Percentiles rank a stretch among this genome's conserved stretches.
Evolutionary conservation across 768 basidiomycete genomes (phyloP).

Genomic region (Mycena floridula): DNA sequence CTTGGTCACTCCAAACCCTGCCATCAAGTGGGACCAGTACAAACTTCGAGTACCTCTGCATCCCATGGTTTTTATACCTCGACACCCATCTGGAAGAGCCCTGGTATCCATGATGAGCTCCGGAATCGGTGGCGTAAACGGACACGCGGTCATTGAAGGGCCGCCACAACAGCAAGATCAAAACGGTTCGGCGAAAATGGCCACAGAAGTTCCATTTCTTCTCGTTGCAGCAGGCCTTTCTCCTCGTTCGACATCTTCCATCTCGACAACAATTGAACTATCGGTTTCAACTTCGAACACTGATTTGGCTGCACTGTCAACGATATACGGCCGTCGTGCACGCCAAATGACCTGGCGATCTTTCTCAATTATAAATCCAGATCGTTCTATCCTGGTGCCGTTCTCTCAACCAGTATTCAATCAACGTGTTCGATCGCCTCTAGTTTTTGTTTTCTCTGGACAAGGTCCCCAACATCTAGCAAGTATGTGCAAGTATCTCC

Average conservation of each 20-base stretch:
- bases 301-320: slow-evolving; percentile 5
- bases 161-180: slow-evolving; percentile 15
- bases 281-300: neutral
- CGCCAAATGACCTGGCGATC: slow-evolving; percentile 27
- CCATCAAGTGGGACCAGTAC: slow-evolving; percentile 33
- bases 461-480: slow-evolving; percentile 33
- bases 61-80: slow-evolving; percentile 17
- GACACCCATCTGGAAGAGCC: slow-evolving; percentile 14
- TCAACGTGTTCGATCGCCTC: slow-evolving; percentile 17
- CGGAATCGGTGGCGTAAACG: slow-evolving; percentile 40
- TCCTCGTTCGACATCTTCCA: slow-evolving; percentile 19
- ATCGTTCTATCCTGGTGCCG: slow-evolving; percentile 1
- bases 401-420: slow-evolving; percentile 23
- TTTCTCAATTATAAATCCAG: slow-evolving; percentile 14
- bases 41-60: slow-evolving; percentile 28
- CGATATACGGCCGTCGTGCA: slow-evolving; percentile 22
- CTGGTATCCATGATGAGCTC: slow-evolving; percentile 36
- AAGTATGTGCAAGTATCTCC: slow-evolving; percentile 23
- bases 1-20: slow-evolving; percentile 26
- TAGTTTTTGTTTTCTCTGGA: slow-evolving; percentile 34
- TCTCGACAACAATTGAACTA: slow-evolving; percentile 3
- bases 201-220: slow-evolving; percentile 17
- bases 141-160: slow-evolving; percentile 32
- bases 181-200: neutral
- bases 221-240: slow-evolving; percentile 33